Conservation (phyloP, 148 eudicot genomes). For the Silene latifolia region DNA sequence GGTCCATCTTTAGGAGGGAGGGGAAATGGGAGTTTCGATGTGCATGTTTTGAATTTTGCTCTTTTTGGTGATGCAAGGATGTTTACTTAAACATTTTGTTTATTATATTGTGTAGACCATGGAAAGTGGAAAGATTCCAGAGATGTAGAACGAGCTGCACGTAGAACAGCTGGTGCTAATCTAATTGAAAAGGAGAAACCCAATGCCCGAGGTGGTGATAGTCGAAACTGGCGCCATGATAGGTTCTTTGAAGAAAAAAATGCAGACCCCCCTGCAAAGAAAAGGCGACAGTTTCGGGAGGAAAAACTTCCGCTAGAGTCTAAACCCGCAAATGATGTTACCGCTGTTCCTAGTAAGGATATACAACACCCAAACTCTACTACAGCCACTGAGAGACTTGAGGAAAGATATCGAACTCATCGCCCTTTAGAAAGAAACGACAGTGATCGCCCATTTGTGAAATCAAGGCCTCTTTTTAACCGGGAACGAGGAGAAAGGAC, state of each 20-base stretch:
- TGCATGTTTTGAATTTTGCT: not conserved
- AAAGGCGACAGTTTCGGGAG: slow-evolving; percentile 80
- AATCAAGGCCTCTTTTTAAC: slow-evolving; percentile 32
- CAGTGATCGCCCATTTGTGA: slow-evolving; percentile 35
- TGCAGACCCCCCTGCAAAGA: slow-evolving; percentile 44
- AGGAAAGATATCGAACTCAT: slow-evolving; percentile 40
- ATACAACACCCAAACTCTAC: slow-evolving; percentile 22
- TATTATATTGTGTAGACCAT: slow-evolving; percentile 39
- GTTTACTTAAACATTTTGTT: not conserved
- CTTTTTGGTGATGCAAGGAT: not conserved
- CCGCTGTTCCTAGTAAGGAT: slow-evolving; percentile 30
- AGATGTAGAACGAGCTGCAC: slow-evolving; percentile 36
- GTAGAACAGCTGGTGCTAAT: slow-evolving; percentile 31
- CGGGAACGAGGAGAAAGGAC: slow-evolving; percentile 35
- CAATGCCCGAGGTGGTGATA: slow-evolving; percentile 39
- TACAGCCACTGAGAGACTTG: slow-evolving; percentile 33
- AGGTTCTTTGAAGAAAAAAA: slow-evolving; percentile 45
- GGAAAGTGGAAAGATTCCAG: slow-evolving; percentile 64
- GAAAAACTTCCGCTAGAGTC: slow-evolving; percentile 48
- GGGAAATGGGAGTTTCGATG: too few relatives aligned
- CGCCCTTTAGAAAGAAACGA: slow-evolving; percentile 42
- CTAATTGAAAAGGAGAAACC: slow-evolving; percentile 38
- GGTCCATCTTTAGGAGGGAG: too few relatives aligned
- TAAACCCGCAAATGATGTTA: slow-evolving; percentile 29
- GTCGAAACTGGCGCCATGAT: slow-evolving; percentile 60